phyloP scores from a whole-genome alignment of 768 basidiomycete species.

The Leccinellum rugosiceps region DNA sequence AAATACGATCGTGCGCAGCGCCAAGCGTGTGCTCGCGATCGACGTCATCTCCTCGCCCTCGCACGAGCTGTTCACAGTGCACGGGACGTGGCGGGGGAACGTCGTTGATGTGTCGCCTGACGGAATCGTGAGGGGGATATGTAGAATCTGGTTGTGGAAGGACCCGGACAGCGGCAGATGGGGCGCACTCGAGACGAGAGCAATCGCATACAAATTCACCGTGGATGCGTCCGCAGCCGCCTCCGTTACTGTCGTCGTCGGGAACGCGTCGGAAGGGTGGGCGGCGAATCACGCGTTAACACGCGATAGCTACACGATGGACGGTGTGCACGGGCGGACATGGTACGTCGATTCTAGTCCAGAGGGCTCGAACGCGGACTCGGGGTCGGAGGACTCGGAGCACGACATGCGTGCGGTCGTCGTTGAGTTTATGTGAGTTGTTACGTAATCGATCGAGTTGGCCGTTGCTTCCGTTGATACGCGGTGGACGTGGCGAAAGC shows the following conservation, averaged over 20 bases:
- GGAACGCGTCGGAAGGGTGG: slow-evolving; percentile 12
- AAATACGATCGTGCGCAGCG: slow-evolving; percentile 8
- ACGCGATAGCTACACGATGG: slow-evolving; percentile 7
- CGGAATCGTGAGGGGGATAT: slow-evolving; percentile 16
- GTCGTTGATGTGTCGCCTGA: slow-evolving; percentile 13
- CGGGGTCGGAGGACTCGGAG: background rate
- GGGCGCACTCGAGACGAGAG: background rate
- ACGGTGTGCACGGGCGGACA: slow-evolving; percentile 11
- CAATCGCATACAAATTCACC: slow-evolving; percentile 10
- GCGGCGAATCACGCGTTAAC: background rate
- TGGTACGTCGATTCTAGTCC: slow-evolving; percentile 4
- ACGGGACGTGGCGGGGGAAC: slow-evolving; percentile 11
- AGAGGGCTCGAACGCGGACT: background rate
- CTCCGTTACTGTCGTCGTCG: slow-evolving; percentile 3
- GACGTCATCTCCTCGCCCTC: background rate
- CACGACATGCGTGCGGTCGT: slow-evolving; percentile 9
- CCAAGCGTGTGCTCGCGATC: slow-evolving; percentile 8
- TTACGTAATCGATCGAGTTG: background rate
- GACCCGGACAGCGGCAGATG: background rate
- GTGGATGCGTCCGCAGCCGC: slow-evolving; percentile 15
- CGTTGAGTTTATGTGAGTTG: slow-evolving; percentile 9
- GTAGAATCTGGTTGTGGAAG: background rate
- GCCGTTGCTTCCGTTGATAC: background rate
- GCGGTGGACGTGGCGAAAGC: background rate
- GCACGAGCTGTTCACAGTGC: slow-evolving; percentile 12